Evolutionary conservation across 164 flowering plant genomes (phyloP).

Genomic region (Vitis rotundifolia): DNA sequence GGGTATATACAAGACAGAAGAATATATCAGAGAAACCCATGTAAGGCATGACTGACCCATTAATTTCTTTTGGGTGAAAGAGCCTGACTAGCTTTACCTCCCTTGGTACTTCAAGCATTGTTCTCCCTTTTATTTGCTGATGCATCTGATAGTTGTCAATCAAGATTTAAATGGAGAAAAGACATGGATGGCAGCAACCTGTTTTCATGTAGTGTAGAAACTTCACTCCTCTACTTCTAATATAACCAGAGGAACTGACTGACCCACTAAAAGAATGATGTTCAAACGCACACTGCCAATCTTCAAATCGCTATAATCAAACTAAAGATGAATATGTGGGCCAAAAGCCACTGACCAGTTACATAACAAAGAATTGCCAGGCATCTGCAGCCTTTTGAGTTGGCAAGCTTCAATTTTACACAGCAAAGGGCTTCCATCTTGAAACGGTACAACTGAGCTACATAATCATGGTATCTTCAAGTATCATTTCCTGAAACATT

Average conservation of each 20-base stretch:
- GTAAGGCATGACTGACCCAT: slow-evolving; percentile 14
- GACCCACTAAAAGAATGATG: slow-evolving; percentile 4
- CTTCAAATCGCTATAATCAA: slow-evolving; percentile 1
- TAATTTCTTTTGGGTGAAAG: neutral
- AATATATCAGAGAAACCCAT: slow-evolving; percentile 1
- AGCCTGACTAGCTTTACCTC: neutral
- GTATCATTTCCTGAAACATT: slow-evolving; percentile 41
- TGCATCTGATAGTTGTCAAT: slow-evolving; percentile 6
- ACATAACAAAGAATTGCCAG: neutral
- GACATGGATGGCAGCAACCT: neutral
- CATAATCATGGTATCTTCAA: slow-evolving; percentile 22
- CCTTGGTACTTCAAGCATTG: slow-evolving; percentile 7
- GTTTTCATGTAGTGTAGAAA: neutral
- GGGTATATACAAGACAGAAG: slow-evolving; percentile 12
- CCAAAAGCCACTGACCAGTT: slow-evolving; percentile 6
- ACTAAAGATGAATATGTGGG: slow-evolving; percentile 5
- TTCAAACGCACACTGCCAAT: neutral
- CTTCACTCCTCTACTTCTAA: slow-evolving; percentile 1
- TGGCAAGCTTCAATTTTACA: slow-evolving; percentile 4
- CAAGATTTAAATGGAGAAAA: slow-evolving; percentile 4
- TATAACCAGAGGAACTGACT: neutral
- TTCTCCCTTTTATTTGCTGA: slow-evolving; percentile 3
- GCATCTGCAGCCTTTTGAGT: slow-evolving; percentile 6
- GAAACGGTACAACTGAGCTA: slow-evolving; percentile 6
- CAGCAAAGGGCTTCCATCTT: slow-evolving; percentile 5